A percentile compares a stretch with the other conserved stretches of the same genome.
Evolutionary conservation across 2,329 filamentous ascomycete species (phyloP).

Genomic region (Bipolaris victoriae): DNA sequence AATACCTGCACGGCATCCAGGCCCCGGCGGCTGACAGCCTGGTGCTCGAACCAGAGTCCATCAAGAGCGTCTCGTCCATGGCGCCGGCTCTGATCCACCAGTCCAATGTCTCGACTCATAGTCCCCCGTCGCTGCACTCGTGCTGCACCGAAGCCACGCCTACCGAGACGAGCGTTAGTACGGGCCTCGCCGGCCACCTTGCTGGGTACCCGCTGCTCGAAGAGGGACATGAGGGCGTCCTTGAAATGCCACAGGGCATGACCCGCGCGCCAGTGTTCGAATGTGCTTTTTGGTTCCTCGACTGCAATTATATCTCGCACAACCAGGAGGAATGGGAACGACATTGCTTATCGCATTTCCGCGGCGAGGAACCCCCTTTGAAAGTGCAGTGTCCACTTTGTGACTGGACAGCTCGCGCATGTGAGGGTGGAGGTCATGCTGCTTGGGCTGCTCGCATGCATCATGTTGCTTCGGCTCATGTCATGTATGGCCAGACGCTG

Average conservation of each 20-base stretch:
- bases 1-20: constrained; percentile 18
- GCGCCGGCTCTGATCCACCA: constrained; percentile 41
- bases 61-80: constrained; percentile 39
- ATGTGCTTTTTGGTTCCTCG: constrained; percentile 46
- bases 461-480: constrained; percentile 37
- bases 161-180: constrained; percentile 39
- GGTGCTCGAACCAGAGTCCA: constrained; percentile 17
- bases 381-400: constrained; percentile 43
- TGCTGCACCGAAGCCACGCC: constrained; percentile 30
- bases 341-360: constrained; percentile 44
- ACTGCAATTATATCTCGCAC: constrained; percentile 32
- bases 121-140: constrained; percentile 35
- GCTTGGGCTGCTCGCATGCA: constrained; percentile 38
- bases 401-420: constrained; percentile 26
- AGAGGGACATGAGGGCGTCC: constrained; percentile 35
- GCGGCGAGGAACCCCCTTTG: constrained; percentile 40
- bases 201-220: constrained; percentile 33
- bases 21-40: constrained; percentile 17
- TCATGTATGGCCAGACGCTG: constrained; percentile 32
- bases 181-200: constrained; percentile 27
- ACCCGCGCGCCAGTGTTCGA: constrained; percentile 29
- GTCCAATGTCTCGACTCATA: constrained; percentile 23
- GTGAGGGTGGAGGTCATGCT: constrained; percentile 23
- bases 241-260: constrained; percentile 23
- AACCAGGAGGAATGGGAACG: constrained; percentile 36